Evolutionary conservation across 768 basidiomycete genomes (phyloP).

Genomic region (Daedaleopsis sinensis): DNA sequence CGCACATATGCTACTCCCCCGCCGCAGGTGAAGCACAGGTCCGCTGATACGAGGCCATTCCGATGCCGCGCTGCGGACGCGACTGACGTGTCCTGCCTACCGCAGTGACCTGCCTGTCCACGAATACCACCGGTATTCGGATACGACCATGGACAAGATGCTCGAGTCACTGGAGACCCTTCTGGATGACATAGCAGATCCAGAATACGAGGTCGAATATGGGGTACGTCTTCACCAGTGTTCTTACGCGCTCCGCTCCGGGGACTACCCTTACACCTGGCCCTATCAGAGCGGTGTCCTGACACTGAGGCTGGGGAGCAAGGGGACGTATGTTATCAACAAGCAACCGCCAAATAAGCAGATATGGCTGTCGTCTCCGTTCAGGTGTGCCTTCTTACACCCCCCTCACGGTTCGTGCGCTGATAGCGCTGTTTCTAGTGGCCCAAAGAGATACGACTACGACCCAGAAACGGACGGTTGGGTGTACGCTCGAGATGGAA

Average conservation of each 20-base stretch:
- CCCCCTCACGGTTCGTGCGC: background rate
- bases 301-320: conserved; percentile 72
- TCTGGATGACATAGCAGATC: conserved; percentile 59
- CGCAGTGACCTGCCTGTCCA: conserved; percentile 58
- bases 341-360: conserved; percentile 98
- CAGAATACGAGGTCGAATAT: conserved; percentile 84
- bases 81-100: conserved; percentile 11
- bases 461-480: conserved; percentile 57
- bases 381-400: conserved; percentile 55
- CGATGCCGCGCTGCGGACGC: conserved; percentile 1
- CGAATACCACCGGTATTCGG: conserved; percentile 72
- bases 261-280: background rate
- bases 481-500: conserved; percentile 75
- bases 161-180: conserved; percentile 76
- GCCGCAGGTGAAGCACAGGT: conserved; percentile 62
- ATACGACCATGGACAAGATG: conserved; percentile 75
- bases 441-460: conserved; percentile 92
- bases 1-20: conserved; percentile 50
- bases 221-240: conserved; percentile 55
- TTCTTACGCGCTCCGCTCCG: background rate
- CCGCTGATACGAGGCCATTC: conserved; percentile 6
- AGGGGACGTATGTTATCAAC: conserved; percentile 94
- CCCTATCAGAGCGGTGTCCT: conserved; percentile 82
- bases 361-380: conserved; percentile 92
- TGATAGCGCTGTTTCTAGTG: conserved; percentile 47